These are phyloP conservation scores for Rubroshorea leprosula DNA, from an alignment of 345 rosid genomes.

Conservation along the genomic window DNA sequence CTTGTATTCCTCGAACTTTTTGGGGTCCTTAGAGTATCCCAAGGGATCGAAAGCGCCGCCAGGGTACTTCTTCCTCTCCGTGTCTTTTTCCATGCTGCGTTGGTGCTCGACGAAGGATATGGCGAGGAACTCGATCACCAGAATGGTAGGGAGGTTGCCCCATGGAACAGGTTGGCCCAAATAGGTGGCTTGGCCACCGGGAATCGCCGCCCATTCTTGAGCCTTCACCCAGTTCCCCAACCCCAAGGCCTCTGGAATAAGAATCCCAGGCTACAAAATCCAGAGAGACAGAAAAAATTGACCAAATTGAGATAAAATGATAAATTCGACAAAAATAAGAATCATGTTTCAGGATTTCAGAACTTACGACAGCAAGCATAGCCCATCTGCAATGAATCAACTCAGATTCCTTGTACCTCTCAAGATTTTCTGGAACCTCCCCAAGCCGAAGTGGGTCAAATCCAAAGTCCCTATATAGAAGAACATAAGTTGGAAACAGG, in stretches of 20 bases:
- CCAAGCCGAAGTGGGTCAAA: slow-evolving; percentile 96
- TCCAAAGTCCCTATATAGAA: slow-evolving; percentile 73
- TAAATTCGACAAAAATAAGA: not conserved
- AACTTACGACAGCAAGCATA: slow-evolving; percentile 95
- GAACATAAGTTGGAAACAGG: too few species aligned
- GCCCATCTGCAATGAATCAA: slow-evolving; percentile 98
- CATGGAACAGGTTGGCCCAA: slow-evolving; percentile 92
- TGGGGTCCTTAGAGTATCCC: slow-evolving; percentile 94
- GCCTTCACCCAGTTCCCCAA: slow-evolving; percentile 98
- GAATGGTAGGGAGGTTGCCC: slow-evolving; percentile 87
- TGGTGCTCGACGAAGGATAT: slow-evolving; percentile 95
- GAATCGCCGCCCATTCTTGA: slow-evolving; percentile 95
- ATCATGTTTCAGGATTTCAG: not conserved
- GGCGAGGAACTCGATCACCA: slow-evolving; percentile 79
- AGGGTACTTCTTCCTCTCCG: slow-evolving; percentile 93
- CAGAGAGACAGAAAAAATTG: not conserved
- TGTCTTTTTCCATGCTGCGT: slow-evolving; percentile 96
- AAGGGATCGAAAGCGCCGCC: slow-evolving; percentile 98
- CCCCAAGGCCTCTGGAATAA: slow-evolving; percentile 91
- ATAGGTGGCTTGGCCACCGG: slow-evolving; percentile 97
- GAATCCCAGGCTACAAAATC: slow-evolving; percentile 80
- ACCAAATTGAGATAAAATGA: too few species aligned
- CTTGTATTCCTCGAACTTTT: slow-evolving; percentile 82
- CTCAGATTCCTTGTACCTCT: slow-evolving; percentile 96
- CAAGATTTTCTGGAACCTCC: slow-evolving; percentile 89